A percentile compares a stretch with the other conserved stretches of the same genome.
Evolutionary conservation across 371 early-diverging fungal species (phyloP).

Genomic region (Syncephalastrum monosporum): DNA sequence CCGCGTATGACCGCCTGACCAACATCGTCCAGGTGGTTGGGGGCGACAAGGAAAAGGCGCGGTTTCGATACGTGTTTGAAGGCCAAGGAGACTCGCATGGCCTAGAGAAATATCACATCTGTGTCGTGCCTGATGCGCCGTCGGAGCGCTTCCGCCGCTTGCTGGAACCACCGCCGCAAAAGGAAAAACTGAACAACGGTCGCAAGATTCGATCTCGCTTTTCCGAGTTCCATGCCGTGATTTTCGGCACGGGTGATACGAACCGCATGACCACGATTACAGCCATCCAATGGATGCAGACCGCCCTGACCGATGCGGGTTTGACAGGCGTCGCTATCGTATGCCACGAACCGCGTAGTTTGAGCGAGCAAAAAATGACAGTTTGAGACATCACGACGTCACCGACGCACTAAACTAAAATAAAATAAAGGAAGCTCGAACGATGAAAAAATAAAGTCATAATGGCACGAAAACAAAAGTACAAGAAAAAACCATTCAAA

Average conservation of each 20-base stretch:
- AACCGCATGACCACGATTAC: constrained; percentile 58
- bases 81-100: constrained; percentile 15
- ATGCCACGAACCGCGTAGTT: constrained; percentile 54
- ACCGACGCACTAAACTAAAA: not conserved
- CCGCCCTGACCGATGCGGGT: constrained; percentile 51
- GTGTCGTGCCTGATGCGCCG: constrained; percentile 39
- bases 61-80: constrained; percentile 42
- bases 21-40: constrained; percentile 49
- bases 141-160: constrained; percentile 42
- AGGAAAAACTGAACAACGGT: constrained; percentile 36
- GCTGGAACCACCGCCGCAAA: constrained; percentile 26
- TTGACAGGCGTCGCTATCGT: constrained; percentile 41
- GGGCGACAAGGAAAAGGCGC: constrained; percentile 43
- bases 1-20: constrained; percentile 48
- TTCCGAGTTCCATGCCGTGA: constrained; percentile 48
- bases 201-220: constrained; percentile 44
- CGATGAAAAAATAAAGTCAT: too few species aligned
- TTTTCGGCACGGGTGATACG: constrained; percentile 58
- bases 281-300: constrained; percentile 56
- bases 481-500: too few species aligned
- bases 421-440: too few species aligned
- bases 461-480: too few species aligned
- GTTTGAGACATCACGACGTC: constrained; percentile 6
- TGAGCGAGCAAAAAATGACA: constrained; percentile 55
- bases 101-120: constrained; percentile 17